These are phyloP conservation scores for Ogataea paraovalis DNA, from an alignment of 805 yeast genomes.

Conservation along the genomic window DNA sequence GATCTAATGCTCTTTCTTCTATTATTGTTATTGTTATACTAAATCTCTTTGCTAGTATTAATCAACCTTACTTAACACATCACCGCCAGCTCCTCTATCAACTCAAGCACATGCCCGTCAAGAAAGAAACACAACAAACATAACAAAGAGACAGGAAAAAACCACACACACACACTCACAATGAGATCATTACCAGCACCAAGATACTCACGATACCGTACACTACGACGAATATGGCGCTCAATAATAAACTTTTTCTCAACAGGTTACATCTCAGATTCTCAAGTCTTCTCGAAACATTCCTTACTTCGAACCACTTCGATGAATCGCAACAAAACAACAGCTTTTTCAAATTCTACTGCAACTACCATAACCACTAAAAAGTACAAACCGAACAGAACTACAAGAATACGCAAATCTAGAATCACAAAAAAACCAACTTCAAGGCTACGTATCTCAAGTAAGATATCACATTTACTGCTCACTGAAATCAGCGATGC, in stretches of 20 bases:
- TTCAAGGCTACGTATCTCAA: slow-evolving; percentile 23
- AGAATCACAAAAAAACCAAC: slow-evolving; percentile 30
- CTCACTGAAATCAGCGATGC: slow-evolving; percentile 21
- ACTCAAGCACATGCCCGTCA: background rate
- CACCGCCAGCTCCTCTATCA: too few relatives aligned
- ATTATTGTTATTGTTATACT: too few relatives aligned
- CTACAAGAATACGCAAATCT: slow-evolving; percentile 30
- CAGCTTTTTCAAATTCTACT: slow-evolving; percentile 9
- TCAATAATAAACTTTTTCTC: slow-evolving; percentile 29
- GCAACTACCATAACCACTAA: background rate
- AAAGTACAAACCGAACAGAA: slow-evolving; percentile 17
- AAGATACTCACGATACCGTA: slow-evolving; percentile 31
- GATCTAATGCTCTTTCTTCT: too few relatives aligned
- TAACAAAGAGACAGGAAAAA: too few relatives aligned
- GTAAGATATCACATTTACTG: slow-evolving; percentile 18
- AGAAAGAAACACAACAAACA: too few relatives aligned
- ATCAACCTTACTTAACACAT: too few relatives aligned
- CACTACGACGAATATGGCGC: slow-evolving; percentile 30
- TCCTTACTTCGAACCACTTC: too few relatives aligned
- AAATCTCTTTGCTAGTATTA: slow-evolving; percentile 1
- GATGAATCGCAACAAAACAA: slow-evolving; percentile 2
- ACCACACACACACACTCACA: too few relatives aligned
- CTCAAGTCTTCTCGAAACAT: slow-evolving; percentile 26
- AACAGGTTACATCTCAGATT: slow-evolving; percentile 34
- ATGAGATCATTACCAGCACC: slow-evolving; percentile 38